phyloP scores from a whole-genome alignment of 2,329 filamentous ascomycete genomes.

The Kalmusia sp. region DNA sequence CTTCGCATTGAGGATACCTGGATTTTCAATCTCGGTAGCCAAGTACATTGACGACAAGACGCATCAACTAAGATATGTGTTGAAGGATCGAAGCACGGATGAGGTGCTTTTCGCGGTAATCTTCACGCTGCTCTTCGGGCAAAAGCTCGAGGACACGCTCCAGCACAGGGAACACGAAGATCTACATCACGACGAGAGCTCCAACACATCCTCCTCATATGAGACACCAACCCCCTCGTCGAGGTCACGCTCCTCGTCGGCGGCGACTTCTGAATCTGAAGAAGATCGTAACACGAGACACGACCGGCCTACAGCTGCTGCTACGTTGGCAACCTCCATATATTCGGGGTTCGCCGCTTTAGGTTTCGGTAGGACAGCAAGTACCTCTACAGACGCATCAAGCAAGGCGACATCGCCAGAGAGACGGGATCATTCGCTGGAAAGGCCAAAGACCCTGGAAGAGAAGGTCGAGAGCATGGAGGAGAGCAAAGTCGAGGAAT shows the following conservation, averaged over 20 bases:
- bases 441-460: constrained; percentile 16
- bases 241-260: constrained; percentile 15
- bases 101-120: constrained; percentile 55
- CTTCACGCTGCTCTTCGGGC: constrained; percentile 54
- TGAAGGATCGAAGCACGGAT: constrained; percentile 51
- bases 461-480: constrained; percentile 32
- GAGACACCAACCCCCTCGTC: constrained; percentile 18
- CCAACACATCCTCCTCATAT: constrained; percentile 14
- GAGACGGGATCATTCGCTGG: not conserved
- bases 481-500: constrained; percentile 29
- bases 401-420: constrained; percentile 10
- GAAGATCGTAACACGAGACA: constrained; percentile 16
- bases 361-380: constrained; percentile 46
- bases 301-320: constrained; percentile 17
- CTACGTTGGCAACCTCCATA: constrained; percentile 32
- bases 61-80: constrained; percentile 54
- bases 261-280: constrained; percentile 8
- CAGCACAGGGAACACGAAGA: not conserved
- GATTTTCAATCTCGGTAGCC: constrained; percentile 53
- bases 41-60: constrained; percentile 57
- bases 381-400: constrained; percentile 24
- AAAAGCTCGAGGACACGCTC: constrained; percentile 48
- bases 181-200: not conserved
- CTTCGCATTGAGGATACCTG: constrained; percentile 53
- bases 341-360: constrained; percentile 33